A percentile compares a stretch with the other conserved stretches of the same genome.
Conservation (phyloP, 148 eudicot species). For the Cornus kousa region DNA sequence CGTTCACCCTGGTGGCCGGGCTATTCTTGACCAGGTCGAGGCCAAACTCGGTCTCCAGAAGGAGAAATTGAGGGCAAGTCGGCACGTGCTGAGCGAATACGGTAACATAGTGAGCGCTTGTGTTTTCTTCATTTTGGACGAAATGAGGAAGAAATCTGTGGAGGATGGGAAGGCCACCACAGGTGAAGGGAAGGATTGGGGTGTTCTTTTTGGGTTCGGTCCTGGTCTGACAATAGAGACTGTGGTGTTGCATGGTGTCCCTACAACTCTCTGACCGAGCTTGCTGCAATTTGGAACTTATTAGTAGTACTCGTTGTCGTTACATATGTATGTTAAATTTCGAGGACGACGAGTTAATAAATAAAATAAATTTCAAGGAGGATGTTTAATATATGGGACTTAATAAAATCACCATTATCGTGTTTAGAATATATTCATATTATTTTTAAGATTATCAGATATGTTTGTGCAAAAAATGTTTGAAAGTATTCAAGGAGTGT, state of each 20-base stretch:
- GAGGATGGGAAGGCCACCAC: conserved; percentile 4
- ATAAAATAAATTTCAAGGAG: no score
- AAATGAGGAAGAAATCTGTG: conserved; percentile 11
- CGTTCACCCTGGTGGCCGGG: conserved; percentile 9
- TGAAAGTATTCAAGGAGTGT: no score
- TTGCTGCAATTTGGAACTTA: no score
- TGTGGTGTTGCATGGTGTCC: conserved; percentile 5
- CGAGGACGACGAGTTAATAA: no score
- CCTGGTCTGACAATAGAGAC: conserved; percentile 11
- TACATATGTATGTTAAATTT: no score
- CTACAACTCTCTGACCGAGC: background rate
- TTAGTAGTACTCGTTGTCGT: no score
- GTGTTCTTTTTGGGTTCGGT: conserved; percentile 10
- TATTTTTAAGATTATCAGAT: no score
- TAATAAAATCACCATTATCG: no score
- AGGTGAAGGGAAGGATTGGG: conserved; percentile 1
- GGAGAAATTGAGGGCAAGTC: background rate
- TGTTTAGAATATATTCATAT: no score
- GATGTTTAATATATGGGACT: no score
- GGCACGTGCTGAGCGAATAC: conserved; percentile 9
- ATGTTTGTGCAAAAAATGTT: no score
- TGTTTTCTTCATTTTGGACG: conserved; percentile 4
- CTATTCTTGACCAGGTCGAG: background rate
- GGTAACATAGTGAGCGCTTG: conserved; percentile 5
- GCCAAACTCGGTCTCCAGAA: background rate